These are phyloP conservation scores for Pyrus bretschneideri DNA, from an alignment of 306 rosid species.

Conservation along the genomic window DNA sequence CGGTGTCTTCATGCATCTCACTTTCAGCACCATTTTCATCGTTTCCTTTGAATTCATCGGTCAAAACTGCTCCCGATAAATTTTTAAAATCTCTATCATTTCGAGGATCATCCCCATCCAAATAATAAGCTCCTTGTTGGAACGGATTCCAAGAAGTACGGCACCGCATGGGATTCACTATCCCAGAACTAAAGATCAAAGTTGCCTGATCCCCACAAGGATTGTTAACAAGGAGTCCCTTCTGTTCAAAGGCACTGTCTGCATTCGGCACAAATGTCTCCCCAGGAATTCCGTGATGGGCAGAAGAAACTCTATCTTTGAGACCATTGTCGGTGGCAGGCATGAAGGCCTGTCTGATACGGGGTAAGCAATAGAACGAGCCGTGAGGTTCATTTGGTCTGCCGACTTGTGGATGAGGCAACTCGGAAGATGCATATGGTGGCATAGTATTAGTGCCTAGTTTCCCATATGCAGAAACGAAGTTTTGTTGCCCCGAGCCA, in stretches of 20 bases:
- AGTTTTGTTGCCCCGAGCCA: conserved; percentile 43
- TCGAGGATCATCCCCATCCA: conserved; percentile 25
- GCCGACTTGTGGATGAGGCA: conserved; percentile 39
- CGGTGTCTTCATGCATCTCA: conserved; percentile 92
- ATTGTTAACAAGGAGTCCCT: conserved; percentile 64
- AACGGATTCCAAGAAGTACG: conserved; percentile 46
- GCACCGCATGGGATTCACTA: conserved; percentile 44
- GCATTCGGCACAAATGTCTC: conserved; percentile 24
- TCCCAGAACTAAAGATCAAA: conserved; percentile 49
- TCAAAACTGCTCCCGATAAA: conserved; percentile 35
- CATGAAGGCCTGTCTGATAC: conserved; percentile 40
- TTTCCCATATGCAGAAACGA: conserved; percentile 29
- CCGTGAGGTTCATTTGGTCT: conserved; percentile 53
- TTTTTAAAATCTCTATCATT: conserved; percentile 25
- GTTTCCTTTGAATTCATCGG: conserved; percentile 36
- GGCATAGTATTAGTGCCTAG: conserved; percentile 29
- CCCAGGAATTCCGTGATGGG: conserved; percentile 10
- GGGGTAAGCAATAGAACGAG: conserved; percentile 68
- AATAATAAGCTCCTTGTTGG: conserved; percentile 17
- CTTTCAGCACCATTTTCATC: conserved; percentile 46
- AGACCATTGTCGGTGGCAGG: conserved; percentile 31
- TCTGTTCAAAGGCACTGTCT: conserved; percentile 31
- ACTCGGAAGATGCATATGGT: conserved; percentile 23
- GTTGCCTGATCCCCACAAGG: conserved; percentile 64
- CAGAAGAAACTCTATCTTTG: conserved; percentile 22